phyloP scores from a whole-genome alignment of 306 rosid species.

The Prunus mongolica region DNA sequence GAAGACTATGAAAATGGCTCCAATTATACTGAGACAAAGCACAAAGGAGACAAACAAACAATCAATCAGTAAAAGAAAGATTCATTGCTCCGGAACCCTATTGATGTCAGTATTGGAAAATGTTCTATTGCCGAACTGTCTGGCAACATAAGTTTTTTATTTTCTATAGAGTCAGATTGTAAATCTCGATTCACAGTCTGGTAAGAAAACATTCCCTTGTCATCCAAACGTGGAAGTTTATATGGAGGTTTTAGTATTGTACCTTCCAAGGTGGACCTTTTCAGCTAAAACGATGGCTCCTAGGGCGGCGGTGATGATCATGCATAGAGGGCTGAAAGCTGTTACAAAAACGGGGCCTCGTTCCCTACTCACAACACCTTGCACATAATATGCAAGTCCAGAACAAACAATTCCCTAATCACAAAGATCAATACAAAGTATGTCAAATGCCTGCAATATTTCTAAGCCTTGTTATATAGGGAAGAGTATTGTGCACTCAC shows the following conservation, averaged over 20 bases:
- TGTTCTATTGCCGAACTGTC: too few species aligned
- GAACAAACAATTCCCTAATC: conserved; percentile 17
- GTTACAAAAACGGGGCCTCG: conserved; percentile 96
- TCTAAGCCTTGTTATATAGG: background rate
- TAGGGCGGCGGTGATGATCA: conserved; percentile 84
- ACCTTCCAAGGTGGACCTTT: conserved; percentile 84
- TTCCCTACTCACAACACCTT: conserved; percentile 77
- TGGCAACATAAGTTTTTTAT: too few species aligned
- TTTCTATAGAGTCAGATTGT: too few species aligned
- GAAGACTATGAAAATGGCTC: conserved; percentile 71
- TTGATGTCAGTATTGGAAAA: too few species aligned
- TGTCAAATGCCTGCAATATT: background rate
- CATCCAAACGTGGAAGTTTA: too few species aligned
- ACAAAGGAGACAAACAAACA: background rate
- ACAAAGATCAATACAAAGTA: background rate
- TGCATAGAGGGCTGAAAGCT: conserved; percentile 92
- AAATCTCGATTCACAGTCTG: too few species aligned
- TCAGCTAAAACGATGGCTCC: conserved; percentile 87
- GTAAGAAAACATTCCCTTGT: too few species aligned
- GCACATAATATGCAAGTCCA: conserved; percentile 52
- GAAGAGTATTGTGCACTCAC: conserved; percentile 36
- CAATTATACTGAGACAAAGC: conserved; percentile 50
- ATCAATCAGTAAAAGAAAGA: background rate
- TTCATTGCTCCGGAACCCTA: background rate
- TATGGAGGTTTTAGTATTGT: background rate